Base-by-base conservation (phyloP, 1,284 basidiomycete species). In the Trichosporon asahii region DNA sequence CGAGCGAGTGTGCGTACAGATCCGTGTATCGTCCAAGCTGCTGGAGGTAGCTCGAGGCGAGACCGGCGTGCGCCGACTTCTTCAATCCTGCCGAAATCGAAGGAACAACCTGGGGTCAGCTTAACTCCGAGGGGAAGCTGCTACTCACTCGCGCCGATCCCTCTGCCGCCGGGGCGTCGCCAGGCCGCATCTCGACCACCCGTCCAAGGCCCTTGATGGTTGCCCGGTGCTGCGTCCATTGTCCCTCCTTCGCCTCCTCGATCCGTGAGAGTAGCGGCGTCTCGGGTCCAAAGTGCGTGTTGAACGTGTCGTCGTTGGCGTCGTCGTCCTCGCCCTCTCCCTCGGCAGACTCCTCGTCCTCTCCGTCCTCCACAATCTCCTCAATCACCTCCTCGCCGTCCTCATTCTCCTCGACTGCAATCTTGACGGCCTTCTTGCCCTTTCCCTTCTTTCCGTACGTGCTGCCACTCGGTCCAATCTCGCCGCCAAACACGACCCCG, bases 1-100 rank as follows among this genome's bases (percentile, higher is more conserved):
- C 84, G 60, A 89, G 85, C 7, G 87, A 87, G 37, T 93, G 87
- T 29, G 91, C 79, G 78, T 91, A 92, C 33, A 95, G 78, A 79
- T 97, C 94, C 72, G 88, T 86, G 73, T 93, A 88, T 1, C 76
- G 77, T 2, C 83, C 82, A 1, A 86, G 73, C 23, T 82, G 75
- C 7, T 88, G 84, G 0, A 91, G 86, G 27, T 94, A 83, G 1
- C 86, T 81, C 3, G 89, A 87, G 2, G 93, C 84, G 0, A 94
- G 79, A 6, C 44, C 27, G 8, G 79, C 84, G 25, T 35, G 29
- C 11, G 46, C 8, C 21, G 63, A 40, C 61, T 57, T n/a, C 63
- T 68, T 68, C 64, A 71, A 29, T 85, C 86, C 40, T 3, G 84
- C 77, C 66, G 85, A 80, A 72, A 92, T 89, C 0, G 89, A 86